Conservation (phyloP, 2,329 filamentous ascomycete species). For the Lasiodiplodia sp. region DNA sequence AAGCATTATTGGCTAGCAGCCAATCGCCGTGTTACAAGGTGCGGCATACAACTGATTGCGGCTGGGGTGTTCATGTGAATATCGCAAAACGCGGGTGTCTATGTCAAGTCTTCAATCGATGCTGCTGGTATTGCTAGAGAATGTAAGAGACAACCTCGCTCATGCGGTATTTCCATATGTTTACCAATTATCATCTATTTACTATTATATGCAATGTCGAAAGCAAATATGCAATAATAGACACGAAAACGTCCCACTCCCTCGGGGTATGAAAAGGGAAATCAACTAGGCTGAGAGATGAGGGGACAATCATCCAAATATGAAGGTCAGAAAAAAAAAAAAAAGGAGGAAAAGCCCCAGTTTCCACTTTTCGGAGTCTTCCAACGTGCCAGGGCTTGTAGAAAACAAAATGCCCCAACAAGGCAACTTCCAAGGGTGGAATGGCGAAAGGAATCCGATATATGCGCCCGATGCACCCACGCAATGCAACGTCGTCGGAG, state of each 20-base stretch:
- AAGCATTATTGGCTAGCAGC: neutral
- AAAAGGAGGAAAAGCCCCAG: neutral
- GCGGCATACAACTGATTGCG: neutral
- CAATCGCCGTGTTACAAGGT: neutral
- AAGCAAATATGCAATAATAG: slow-evolving; percentile 1
- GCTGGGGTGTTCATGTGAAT: neutral
- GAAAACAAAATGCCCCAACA: neutral
- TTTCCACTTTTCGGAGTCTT: neutral
- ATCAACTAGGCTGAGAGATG: neutral
- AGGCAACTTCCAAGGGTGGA: neutral
- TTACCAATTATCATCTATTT: neutral
- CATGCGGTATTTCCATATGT: neutral
- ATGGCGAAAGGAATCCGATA: slow-evolving; percentile 16
- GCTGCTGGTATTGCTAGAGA: neutral
- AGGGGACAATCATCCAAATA: neutral
- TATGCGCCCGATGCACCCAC: slow-evolving; percentile 37
- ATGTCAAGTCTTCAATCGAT: no score
- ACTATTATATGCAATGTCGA: slow-evolving; percentile 16
- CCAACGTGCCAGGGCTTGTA: neutral
- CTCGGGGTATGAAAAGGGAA: neutral
- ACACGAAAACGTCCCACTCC: slow-evolving; percentile 2
- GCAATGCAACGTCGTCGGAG: slow-evolving; percentile 39
- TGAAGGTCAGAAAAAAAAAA: neutral
- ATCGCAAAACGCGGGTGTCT: neutral
- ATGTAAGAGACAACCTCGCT: neutral